phyloP scores from a whole-genome alignment of 169 alveolate species.

The Perkinsus chesapeaki region DNA sequence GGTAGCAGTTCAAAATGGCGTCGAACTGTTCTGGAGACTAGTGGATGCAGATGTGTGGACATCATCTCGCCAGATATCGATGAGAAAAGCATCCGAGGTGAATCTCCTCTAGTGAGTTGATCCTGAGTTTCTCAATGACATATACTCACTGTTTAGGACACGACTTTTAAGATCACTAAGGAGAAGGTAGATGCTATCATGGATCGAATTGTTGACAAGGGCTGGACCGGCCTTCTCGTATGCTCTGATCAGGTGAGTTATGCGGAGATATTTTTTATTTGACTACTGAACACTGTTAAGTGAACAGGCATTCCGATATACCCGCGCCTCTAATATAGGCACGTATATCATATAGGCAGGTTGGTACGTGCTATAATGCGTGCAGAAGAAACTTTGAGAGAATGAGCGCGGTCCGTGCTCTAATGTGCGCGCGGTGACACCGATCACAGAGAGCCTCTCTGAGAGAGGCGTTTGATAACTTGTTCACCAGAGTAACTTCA shows the following conservation, averaged over 20 bases:
- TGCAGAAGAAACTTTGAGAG: too few relatives aligned
- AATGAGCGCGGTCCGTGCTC: too few relatives aligned
- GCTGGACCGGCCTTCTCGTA: background rate
- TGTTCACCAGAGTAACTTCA: too few relatives aligned
- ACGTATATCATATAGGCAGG: too few relatives aligned
- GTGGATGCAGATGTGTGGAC: background rate
- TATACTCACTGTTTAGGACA: background rate
- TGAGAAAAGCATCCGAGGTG: background rate
- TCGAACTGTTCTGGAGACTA: background rate
- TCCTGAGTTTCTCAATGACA: background rate
- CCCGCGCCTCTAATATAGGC: too few relatives aligned
- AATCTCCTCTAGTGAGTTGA: background rate
- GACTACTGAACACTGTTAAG: background rate
- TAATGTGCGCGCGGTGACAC: too few relatives aligned
- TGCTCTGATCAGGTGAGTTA: background rate
- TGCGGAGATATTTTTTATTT: too few relatives aligned
- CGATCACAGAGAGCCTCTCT: too few relatives aligned
- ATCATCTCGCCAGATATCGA: background rate
- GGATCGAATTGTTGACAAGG: background rate
- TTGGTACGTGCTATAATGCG: too few relatives aligned
- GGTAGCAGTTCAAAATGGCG: background rate
- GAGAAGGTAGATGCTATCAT: background rate
- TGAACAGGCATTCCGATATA: background rate
- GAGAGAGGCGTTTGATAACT: too few relatives aligned
- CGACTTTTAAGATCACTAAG: background rate